Conservation (phyloP, 306 rosid genomes). For the Prunus mira region DNA sequence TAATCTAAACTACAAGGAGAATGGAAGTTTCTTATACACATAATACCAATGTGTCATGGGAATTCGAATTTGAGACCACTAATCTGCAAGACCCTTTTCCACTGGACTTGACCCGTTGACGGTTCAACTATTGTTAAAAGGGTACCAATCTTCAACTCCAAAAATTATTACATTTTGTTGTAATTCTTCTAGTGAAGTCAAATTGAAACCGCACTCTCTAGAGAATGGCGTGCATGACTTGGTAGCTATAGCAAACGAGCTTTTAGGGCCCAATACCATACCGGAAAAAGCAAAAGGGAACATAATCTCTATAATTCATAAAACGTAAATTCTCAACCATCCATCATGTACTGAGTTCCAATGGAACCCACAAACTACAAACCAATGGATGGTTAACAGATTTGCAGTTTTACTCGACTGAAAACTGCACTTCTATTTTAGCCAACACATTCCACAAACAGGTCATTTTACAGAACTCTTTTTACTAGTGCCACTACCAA, state of each 20-base stretch:
- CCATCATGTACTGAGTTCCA: background rate
- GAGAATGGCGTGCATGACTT: too few relatives aligned
- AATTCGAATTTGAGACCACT: too few relatives aligned
- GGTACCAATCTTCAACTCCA: too few relatives aligned
- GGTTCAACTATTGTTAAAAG: too few relatives aligned
- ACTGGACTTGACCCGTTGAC: too few relatives aligned
- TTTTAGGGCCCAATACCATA: background rate
- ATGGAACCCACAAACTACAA: background rate
- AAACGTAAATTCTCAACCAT: background rate
- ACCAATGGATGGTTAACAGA: background rate
- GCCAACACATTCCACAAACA: background rate
- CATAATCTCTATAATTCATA: background rate
- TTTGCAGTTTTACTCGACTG: background rate
- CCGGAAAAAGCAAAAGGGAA: background rate
- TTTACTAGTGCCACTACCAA: constrained; percentile 21
- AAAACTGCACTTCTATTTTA: constrained; percentile 16
- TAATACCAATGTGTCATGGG: too few relatives aligned
- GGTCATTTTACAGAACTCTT: constrained; percentile 14
- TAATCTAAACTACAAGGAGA: too few relatives aligned
- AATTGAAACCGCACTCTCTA: background rate
- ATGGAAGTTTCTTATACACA: too few relatives aligned
- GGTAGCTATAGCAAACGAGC: background rate
- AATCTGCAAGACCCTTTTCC: too few relatives aligned
- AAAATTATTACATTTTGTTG: too few relatives aligned
- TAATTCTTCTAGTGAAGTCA: background rate